phyloP scores from a whole-genome alignment of 2,329 filamentous ascomycete species.

The Exophiala mesophila region DNA sequence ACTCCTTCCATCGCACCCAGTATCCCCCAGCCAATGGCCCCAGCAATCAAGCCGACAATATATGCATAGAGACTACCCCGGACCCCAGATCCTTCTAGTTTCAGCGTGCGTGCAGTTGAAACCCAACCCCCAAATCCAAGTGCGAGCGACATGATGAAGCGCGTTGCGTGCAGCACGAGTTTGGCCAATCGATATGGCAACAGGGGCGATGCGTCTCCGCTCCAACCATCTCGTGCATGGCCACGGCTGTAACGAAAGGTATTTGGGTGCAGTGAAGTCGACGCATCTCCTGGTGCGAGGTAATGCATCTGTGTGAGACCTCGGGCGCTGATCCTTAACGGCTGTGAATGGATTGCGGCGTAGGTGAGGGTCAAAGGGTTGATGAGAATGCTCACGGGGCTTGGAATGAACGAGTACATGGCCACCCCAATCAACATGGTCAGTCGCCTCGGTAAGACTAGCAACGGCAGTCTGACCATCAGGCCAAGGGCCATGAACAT shows the following conservation, averaged over 20 bases:
- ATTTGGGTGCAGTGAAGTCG: conserved; percentile 56
- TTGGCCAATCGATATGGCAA: conserved; percentile 87
- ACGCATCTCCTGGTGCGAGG: conserved; percentile 66
- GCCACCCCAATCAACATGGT: conserved; percentile 65
- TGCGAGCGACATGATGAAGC: conserved; percentile 83
- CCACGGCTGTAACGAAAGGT: conserved; percentile 29
- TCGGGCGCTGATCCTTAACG: conserved; percentile 69
- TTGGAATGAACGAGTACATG: conserved; percentile 75
- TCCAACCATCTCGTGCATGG: conserved; percentile 27
- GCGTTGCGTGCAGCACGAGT: conserved; percentile 81
- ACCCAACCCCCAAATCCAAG: conserved; percentile 97
- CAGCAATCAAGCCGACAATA: conserved; percentile 84
- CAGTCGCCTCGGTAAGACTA: conserved; percentile 73
- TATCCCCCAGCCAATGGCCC: conserved; percentile 91
- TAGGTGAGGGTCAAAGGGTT: conserved; percentile 92
- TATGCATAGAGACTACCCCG: conserved; percentile 90
- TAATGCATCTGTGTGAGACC: conserved; percentile 79
- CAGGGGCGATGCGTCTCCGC: conserved; percentile 48
- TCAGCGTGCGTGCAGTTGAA: conserved; percentile 75
- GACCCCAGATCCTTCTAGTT: conserved; percentile 52
- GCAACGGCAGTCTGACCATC: conserved; percentile 74
- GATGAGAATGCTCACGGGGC: conserved; percentile 76
- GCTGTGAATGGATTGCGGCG: conserved; percentile 85
- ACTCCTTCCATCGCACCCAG: conserved; percentile 87
- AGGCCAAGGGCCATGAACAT: conserved; percentile 78